Percentiles rank a stretch among this genome's conserved stretches.
phyloP scores from a whole-genome alignment of 257 asterid species.

The Nicotiana obtusifolia region DNA sequence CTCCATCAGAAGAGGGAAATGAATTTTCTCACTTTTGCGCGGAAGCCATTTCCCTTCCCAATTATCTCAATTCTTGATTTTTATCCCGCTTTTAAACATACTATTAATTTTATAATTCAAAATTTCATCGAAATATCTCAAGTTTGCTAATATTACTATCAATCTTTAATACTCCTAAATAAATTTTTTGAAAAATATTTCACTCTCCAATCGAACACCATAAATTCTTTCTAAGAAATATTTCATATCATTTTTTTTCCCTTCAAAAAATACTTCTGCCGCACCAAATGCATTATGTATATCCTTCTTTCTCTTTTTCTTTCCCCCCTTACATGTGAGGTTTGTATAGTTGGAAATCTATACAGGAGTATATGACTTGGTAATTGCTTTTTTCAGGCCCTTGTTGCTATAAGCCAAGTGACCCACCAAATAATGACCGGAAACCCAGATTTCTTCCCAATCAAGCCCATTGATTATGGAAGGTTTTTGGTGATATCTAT shows the following conservation, averaged over 20 bases:
- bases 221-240: background rate
- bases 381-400: slow-evolving; percentile 18
- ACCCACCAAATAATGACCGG: slow-evolving; percentile 43
- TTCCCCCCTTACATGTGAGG: no score
- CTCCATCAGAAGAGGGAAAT: background rate
- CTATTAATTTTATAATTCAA: no score
- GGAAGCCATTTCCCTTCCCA: background rate
- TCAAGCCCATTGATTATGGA: slow-evolving; percentile 29
- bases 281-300: no score
- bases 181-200: no score
- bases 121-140: background rate
- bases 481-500: slow-evolving; percentile 28
- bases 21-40: no score
- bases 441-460: slow-evolving; percentile 29
- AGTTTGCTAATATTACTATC: background rate
- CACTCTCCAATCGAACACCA: no score
- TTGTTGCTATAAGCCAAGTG: slow-evolving; percentile 42
- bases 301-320: no score
- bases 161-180: no score
- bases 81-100: background rate
- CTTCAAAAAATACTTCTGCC: no score
- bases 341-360: no score
- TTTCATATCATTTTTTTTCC: background rate
- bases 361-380: background rate
- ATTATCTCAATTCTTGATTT: background rate